Conservation (phyloP, 1,139 yeast species). For the Keqinozyma sinolaborantium region DNA sequence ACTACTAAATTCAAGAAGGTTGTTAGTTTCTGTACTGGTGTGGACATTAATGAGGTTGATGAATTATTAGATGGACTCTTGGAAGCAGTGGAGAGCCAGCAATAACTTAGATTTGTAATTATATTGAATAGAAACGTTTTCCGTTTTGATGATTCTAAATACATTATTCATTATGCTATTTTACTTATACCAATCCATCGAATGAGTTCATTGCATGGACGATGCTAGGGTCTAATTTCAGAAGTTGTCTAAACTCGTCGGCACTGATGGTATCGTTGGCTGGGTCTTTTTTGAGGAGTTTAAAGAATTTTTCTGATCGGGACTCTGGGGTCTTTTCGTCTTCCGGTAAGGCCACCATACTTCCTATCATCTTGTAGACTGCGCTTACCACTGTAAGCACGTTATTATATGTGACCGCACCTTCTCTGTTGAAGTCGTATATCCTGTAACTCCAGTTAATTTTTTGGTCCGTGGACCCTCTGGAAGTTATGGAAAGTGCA, state of each 20-base stretch:
- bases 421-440: conserved; percentile 80
- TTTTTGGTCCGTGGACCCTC: conserved; percentile 88
- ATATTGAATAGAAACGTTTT: conserved; percentile 1
- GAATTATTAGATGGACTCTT: conserved; percentile 77
- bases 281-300: conserved; percentile 64
- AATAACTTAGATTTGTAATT: too few species aligned
- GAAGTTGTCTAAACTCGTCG: conserved; percentile 81
- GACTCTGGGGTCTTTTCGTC: conserved; percentile 92
- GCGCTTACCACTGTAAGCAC: conserved; percentile 77
- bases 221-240: conserved; percentile 80
- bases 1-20: conserved; percentile 87
- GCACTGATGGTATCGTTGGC: conserved; percentile 61
- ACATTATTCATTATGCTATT: not conserved
- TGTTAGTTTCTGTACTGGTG: conserved; percentile 87
- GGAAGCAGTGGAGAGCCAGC: conserved; percentile 79
- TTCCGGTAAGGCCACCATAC: conserved; percentile 88
- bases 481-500: conserved; percentile 81
- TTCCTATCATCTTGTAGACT: conserved; percentile 92
- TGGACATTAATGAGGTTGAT: conserved; percentile 72
- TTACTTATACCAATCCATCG: conserved; percentile 61
- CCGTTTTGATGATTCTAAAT: not conserved
- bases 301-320: conserved; percentile 79
- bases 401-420: conserved; percentile 71
- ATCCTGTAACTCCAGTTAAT: conserved; percentile 82
- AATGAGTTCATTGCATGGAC: conserved; percentile 76